A percentile compares a stretch with the other conserved stretches of the same genome.
phyloP scores from a whole-genome alignment of 768 basidiomycete genomes.

The Jaapia argillacea region DNA sequence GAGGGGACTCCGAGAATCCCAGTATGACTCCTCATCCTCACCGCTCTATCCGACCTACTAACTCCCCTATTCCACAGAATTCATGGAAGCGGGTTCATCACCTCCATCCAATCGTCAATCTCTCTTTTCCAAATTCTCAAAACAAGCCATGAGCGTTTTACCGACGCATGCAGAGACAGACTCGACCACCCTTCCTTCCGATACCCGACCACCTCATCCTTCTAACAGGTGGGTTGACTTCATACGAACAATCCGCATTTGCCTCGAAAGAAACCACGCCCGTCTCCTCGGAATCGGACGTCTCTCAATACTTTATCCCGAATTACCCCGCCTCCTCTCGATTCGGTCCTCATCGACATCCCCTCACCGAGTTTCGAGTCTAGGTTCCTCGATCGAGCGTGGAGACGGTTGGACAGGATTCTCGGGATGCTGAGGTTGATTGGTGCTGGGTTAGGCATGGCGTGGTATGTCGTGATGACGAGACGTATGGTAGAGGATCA shows the following conservation, averaged over 20 bases:
- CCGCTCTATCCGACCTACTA: too few relatives aligned
- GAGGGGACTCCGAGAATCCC: conserved; percentile 77
- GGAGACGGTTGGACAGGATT: background rate
- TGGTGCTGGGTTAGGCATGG: conserved; percentile 53
- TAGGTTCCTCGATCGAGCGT: background rate
- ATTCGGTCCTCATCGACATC: conserved; percentile 8
- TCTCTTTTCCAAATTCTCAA: background rate
- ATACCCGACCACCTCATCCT: too few relatives aligned
- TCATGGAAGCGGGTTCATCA: conserved; percentile 20
- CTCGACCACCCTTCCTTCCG: conserved; percentile 34
- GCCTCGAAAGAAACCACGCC: conserved; percentile 49
- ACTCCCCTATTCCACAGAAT: conserved; percentile 29
- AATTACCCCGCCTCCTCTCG: conserved; percentile 32
- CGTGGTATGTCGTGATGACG: conserved; percentile 62
- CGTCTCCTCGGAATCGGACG: conserved; percentile 75
- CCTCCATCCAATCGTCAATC: background rate
- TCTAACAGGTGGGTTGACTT: conserved; percentile 72
- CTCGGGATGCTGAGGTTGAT: conserved; percentile 39
- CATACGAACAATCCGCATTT: conserved; percentile 40
- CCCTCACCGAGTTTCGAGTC: conserved; percentile 8
- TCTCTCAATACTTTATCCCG: conserved; percentile 49
- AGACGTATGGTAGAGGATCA: conserved; percentile 31
- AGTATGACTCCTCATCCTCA: conserved; percentile 37
- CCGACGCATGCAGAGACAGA: background rate
- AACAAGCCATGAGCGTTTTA: background rate